Conservation (phyloP, 768 basidiomycete genomes). For the Boletus patriciae region DNA sequence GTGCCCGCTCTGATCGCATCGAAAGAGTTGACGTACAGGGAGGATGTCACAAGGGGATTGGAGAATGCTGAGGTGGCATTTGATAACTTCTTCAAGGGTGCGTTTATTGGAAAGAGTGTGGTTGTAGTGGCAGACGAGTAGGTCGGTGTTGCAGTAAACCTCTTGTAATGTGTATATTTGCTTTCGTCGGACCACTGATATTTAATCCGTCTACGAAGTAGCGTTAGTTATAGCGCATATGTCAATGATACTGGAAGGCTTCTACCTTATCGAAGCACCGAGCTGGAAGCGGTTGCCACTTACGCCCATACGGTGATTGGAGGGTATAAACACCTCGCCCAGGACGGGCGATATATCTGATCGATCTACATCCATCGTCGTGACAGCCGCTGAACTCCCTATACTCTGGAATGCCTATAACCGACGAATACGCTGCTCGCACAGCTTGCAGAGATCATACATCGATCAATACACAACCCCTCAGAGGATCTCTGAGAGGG, state of each 20-base stretch:
- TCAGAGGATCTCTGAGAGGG: conserved; percentile 5
- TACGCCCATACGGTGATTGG: not conserved
- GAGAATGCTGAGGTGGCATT: conserved; percentile 29
- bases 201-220: not conserved
- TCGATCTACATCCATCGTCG: not conserved
- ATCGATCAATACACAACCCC: conserved; percentile 6
- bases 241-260: no score
- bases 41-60: conserved; percentile 47
- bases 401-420: conserved; percentile 13
- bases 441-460: conserved; percentile 19
- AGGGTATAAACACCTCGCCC: not conserved
- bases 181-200: not conserved
- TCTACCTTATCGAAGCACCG: no score
- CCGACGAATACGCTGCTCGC: conserved; percentile 18
- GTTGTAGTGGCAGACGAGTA: conserved; percentile 7
- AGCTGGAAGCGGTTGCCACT: no score
- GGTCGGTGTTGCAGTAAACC: not conserved
- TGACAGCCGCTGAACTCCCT: not conserved
- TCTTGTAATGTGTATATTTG: not conserved
- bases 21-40: conserved; percentile 48
- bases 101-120: conserved; percentile 8
- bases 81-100: conserved; percentile 7
- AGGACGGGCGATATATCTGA: not conserved
- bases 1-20: conserved; percentile 42
- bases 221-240: no score